Conservation (phyloP, 805 yeast genomes). For the Kuraishia hungarica region DNA sequence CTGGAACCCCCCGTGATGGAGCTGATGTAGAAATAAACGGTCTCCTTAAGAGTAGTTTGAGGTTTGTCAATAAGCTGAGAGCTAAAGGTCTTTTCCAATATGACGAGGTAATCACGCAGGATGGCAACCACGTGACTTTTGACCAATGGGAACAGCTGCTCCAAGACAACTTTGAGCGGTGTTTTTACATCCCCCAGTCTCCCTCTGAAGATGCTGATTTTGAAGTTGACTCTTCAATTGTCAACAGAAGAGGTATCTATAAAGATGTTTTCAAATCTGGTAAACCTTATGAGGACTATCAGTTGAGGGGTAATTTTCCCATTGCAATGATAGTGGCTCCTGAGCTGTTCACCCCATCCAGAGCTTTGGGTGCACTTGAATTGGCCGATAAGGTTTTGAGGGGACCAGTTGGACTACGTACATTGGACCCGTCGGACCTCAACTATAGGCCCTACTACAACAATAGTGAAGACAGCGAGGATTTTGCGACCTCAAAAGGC, state of each 20-base stretch:
- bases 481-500: slow-evolving; percentile 91
- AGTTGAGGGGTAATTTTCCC: slow-evolving; percentile 84
- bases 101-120: slow-evolving; percentile 44
- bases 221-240: slow-evolving; percentile 52
- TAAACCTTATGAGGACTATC: slow-evolving; percentile 89
- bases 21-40: slow-evolving; percentile 94
- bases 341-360: slow-evolving; percentile 61
- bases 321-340: slow-evolving; percentile 95
- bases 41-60: slow-evolving; percentile 68
- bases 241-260: slow-evolving; percentile 90
- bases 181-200: slow-evolving; percentile 67
- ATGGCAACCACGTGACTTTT: slow-evolving; percentile 50
- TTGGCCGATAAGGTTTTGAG: slow-evolving; percentile 67
- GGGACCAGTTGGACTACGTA: slow-evolving; percentile 88
- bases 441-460: slow-evolving; percentile 86
- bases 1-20: slow-evolving; percentile 98
- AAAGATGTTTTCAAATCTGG: slow-evolving; percentile 79
- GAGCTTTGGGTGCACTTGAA: slow-evolving; percentile 57
- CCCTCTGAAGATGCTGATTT: slow-evolving; percentile 51
- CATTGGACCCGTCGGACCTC: slow-evolving; percentile 87
- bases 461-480: slow-evolving; percentile 72
- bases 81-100: slow-evolving; percentile 47
- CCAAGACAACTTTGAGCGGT: slow-evolving; percentile 67
- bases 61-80: slow-evolving; percentile 65
- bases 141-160: slow-evolving; percentile 66